Evolutionary conservation across 148 eudicot species (phyloP), one percentile per base, ranked within the genome.

Genomic region (Rhododendron kiyosumense): DNA sequence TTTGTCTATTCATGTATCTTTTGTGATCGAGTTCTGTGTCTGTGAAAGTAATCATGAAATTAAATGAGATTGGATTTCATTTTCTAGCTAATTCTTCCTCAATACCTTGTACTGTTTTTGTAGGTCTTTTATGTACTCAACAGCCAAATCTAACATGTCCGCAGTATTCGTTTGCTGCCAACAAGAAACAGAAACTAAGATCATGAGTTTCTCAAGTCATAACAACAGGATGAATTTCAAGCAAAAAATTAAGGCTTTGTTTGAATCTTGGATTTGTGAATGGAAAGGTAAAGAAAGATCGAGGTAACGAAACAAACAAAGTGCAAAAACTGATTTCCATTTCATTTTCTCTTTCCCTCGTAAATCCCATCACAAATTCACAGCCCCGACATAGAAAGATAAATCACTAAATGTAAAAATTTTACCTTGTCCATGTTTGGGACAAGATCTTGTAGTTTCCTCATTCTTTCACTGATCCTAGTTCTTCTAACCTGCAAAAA

Each of bases 361-460:
- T 7, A 22, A 24, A 61, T 24, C 15, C 17, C 74, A 10, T 6
- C 67, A 61, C n/a, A 61, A 61, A 22, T 20, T 61, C 67, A 61
- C 24, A 4, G 11, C 26, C 36, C 30, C 45, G 14, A 69, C 36
- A 28, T 69, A 13, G 15, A 65, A n/a, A 3, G 73, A n/a, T 9
- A n/a, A 2, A 63, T 11, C 24, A n/a, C 26, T 15, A 30, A 59
- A n/a, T 24, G 24, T 12, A 8, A 69, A 14, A 75, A 4, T 13
- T 84, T 67, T 90, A 96, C 99, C 97, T 96, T 96, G 84, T 96
- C 99, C 99, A 96, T 96, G 90, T 96, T 91, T 2, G 99, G 99
- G 79, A 96, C 96, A 80, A 96, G 96, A 8, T 96, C 98, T 79
- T 96, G 99, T 76, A 96, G 85, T 73, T 94, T 96, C 89, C 94